These are phyloP conservation scores for Aspergillus flavus DNA, from an alignment of 2,329 filamentous ascomycete species.

Conservation along the genomic window DNA sequence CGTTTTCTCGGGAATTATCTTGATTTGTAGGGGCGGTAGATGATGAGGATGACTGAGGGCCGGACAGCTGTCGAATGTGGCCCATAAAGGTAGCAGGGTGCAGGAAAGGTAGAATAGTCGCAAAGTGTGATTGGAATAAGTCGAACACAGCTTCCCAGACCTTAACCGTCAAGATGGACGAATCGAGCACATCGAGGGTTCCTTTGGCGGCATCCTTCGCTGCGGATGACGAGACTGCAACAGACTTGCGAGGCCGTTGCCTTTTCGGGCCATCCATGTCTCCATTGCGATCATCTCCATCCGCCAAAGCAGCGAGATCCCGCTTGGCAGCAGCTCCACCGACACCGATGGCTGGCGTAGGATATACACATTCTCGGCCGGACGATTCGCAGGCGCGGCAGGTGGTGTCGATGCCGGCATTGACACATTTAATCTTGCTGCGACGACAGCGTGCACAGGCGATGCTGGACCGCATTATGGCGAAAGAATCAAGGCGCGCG, in stretches of 20 bases:
- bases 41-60: constrained; percentile 21
- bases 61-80: constrained; percentile 47
- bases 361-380: constrained; percentile 73
- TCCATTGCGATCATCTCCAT: constrained; percentile 43
- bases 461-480: constrained; percentile 72
- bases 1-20: constrained; percentile 25
- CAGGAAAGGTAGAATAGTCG: constrained; percentile 59
- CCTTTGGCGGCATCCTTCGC: constrained; percentile 36
- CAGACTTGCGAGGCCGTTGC: constrained; percentile 41
- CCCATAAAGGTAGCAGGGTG: constrained; percentile 58
- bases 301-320: constrained; percentile 38
- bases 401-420: constrained; percentile 69
- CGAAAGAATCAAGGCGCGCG: constrained; percentile 12
- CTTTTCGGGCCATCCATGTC: constrained; percentile 48
- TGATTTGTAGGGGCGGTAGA: constrained; percentile 19
- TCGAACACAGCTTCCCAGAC: constrained; percentile 62
- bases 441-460: constrained; percentile 75
- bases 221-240: constrained; percentile 30
- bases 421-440: constrained; percentile 87
- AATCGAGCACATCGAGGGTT: constrained; percentile 51
- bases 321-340: constrained; percentile 38
- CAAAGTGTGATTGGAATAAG: constrained; percentile 61
- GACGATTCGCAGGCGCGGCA: constrained; percentile 76
- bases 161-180: constrained; percentile 53
- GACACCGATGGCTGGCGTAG: constrained; percentile 47